Conservation (phyloP, 192 early-diverging fungal species). For the Rhizoclosmatium globosum region DNA sequence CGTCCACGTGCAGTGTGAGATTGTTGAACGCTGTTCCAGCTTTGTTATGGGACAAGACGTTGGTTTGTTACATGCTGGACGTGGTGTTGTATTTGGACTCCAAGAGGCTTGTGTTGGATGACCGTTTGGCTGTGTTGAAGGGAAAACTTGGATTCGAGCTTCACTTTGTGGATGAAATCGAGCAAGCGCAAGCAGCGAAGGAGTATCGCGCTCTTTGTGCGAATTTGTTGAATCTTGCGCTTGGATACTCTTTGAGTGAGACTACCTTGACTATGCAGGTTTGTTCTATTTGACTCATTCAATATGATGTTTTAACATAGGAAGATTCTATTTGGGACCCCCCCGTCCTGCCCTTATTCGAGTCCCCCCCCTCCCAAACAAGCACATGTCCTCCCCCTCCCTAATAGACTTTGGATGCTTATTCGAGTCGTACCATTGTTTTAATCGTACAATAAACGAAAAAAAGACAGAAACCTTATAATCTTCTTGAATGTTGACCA, state of each 20-base stretch:
- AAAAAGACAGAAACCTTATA: no score
- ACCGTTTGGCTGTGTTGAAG: constrained; percentile 29
- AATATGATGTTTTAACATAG: constrained; percentile 24
- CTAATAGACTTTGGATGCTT: no score
- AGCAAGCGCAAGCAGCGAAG: constrained; percentile 38
- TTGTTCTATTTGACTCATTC: constrained; percentile 27
- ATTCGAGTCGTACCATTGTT: no score
- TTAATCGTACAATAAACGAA: no score
- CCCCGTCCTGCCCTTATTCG: no score
- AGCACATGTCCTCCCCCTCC: no score
- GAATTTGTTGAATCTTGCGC: constrained; percentile 46
- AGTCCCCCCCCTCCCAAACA: no score
- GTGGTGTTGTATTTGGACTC: constrained; percentile 81
- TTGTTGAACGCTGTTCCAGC: constrained; percentile 80
- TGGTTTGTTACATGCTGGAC: constrained; percentile 81
- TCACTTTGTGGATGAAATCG: constrained; percentile 48
- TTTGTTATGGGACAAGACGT: constrained; percentile 77
- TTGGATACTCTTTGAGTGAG: constrained; percentile 48
- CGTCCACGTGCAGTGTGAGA: constrained; percentile 46
- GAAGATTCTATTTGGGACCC: no score
- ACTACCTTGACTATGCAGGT: constrained; percentile 58
- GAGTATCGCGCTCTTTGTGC: constrained; percentile 47
- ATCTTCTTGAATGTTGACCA: no score
- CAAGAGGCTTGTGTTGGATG: constrained; percentile 12
- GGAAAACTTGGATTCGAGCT: constrained; percentile 42